Percentiles rank a stretch among this genome's conserved stretches.
phyloP scores from a whole-genome alignment of 2,329 filamentous ascomycete genomes.

The Colletotrichum echinochloae region DNA sequence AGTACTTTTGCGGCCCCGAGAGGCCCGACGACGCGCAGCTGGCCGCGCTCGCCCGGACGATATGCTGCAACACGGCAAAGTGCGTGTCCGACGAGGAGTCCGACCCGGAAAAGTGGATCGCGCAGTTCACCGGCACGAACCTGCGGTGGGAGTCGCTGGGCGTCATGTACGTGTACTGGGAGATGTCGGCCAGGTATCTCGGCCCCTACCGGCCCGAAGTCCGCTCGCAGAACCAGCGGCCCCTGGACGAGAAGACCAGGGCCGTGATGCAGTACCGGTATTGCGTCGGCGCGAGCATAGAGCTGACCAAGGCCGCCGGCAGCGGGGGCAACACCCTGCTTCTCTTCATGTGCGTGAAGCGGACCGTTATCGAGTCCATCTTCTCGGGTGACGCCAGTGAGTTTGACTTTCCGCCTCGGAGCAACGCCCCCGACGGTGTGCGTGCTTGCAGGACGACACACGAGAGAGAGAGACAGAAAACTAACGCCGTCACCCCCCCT shows the following conservation, averaged over 20 bases:
- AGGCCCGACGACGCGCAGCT: constrained; percentile 47
- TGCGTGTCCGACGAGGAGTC: constrained; percentile 52
- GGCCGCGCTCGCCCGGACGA: constrained; percentile 50
- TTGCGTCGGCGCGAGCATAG: constrained; percentile 41
- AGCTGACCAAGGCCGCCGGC: constrained; percentile 47
- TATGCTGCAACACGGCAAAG: constrained; percentile 54
- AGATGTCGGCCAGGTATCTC: constrained; percentile 30
- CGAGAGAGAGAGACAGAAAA: background rate
- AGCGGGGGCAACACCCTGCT: constrained; percentile 49
- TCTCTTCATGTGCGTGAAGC: constrained; percentile 48
- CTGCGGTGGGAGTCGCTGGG: constrained; percentile 60
- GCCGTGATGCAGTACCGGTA: constrained; percentile 42
- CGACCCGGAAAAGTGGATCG: constrained; percentile 52
- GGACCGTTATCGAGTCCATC: constrained; percentile 49
- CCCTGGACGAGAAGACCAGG: constrained; percentile 28
- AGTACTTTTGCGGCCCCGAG: constrained; percentile 42
- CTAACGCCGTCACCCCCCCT: background rate
- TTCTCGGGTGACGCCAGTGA: constrained; percentile 52
- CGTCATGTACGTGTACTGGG: constrained; percentile 49
- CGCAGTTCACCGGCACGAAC: constrained; percentile 53
- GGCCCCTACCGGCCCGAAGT: constrained; percentile 30
- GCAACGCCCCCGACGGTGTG: no score
- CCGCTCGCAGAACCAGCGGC: background rate
- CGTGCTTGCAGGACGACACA: background rate
- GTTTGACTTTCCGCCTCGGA: background rate